phyloP scores from a whole-genome alignment of 768 basidiomycete genomes.

The Lactifluus rugatus region DNA sequence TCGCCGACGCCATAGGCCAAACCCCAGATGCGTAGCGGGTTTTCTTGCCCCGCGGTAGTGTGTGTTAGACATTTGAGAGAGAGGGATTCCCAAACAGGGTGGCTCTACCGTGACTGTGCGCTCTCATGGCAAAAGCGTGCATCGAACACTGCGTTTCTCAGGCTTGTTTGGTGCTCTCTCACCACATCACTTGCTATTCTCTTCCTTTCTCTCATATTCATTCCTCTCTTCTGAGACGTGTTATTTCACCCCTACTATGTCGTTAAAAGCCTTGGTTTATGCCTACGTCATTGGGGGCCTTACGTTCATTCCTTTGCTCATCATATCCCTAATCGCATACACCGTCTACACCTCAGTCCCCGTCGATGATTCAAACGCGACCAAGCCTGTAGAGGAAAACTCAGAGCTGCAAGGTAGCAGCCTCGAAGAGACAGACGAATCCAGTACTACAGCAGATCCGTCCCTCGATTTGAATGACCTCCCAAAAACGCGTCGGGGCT shows the following conservation, averaged over 20 bases:
- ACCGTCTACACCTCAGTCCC: conserved; percentile 81
- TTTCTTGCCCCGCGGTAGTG: too few species aligned
- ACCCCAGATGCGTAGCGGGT: too few species aligned
- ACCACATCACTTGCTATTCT: background rate
- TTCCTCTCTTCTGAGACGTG: background rate
- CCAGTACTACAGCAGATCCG: conserved; percentile 19
- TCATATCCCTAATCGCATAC: conserved; percentile 47
- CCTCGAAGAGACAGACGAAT: conserved; percentile 24
- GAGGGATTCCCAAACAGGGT: too few species aligned
- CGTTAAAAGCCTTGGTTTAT: conserved; percentile 60
- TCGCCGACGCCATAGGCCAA: too few species aligned
- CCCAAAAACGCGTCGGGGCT: conserved; percentile 62
- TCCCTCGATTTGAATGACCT: conserved; percentile 39
- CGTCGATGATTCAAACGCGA: conserved; percentile 44
- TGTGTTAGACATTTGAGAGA: too few species aligned
- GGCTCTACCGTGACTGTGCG: too few species aligned
- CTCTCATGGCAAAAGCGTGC: too few species aligned
- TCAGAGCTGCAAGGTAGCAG: conserved; percentile 21
- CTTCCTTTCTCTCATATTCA: background rate
- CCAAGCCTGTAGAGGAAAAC: conserved; percentile 28
- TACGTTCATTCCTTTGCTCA: conserved; percentile 76
- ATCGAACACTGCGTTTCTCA: too few species aligned
- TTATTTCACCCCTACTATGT: conserved; percentile 36
- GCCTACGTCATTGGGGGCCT: conserved; percentile 86
- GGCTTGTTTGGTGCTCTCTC: background rate